A percentile compares a stretch with the other conserved stretches of the same genome.
phyloP scores from a whole-genome alignment of 140 eudicot genomes.

The Flaveria floridana region DNA sequence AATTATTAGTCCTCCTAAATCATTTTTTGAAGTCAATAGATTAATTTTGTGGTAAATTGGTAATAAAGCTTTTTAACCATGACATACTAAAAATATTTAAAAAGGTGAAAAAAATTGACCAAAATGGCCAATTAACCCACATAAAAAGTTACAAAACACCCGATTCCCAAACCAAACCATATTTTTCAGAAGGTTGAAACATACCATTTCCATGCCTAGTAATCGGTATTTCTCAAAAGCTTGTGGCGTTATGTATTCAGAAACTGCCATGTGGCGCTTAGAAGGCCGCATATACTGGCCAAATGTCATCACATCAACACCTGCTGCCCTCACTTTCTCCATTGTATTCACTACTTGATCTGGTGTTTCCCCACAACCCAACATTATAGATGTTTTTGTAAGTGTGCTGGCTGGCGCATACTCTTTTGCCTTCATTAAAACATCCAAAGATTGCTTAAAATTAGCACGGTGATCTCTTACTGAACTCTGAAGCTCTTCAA shows the following conservation, averaged over 20 bases:
- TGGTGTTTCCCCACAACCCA: slow-evolving; percentile 98
- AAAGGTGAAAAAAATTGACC: neutral
- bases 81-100: neutral
- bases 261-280: slow-evolving; percentile 96
- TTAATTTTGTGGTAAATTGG: no score
- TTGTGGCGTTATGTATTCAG: slow-evolving; percentile 87
- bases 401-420: slow-evolving; percentile 90
- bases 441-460: slow-evolving; percentile 86
- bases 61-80: neutral
- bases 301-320: slow-evolving; percentile 92
- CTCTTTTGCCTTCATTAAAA: slow-evolving; percentile 78
- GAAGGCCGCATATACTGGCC: slow-evolving; percentile 99
- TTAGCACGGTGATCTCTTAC: slow-evolving; percentile 97
- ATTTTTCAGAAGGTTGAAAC: slow-evolving; percentile 26
- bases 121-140: neutral
- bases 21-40: neutral
- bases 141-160: neutral
- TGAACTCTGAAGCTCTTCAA: slow-evolving; percentile 84
- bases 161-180: neutral
- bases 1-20: neutral
- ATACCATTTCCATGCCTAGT: slow-evolving; percentile 84
- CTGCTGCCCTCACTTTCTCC: slow-evolving; percentile 92
- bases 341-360: slow-evolving; percentile 82
- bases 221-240: slow-evolving; percentile 83
- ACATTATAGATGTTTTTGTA: slow-evolving; percentile 89